A percentile compares a stretch with the other conserved stretches of the same genome.
phyloP scores from a whole-genome alignment of 2,329 filamentous ascomycete species.

The Colletotrichum incanum region DNA sequence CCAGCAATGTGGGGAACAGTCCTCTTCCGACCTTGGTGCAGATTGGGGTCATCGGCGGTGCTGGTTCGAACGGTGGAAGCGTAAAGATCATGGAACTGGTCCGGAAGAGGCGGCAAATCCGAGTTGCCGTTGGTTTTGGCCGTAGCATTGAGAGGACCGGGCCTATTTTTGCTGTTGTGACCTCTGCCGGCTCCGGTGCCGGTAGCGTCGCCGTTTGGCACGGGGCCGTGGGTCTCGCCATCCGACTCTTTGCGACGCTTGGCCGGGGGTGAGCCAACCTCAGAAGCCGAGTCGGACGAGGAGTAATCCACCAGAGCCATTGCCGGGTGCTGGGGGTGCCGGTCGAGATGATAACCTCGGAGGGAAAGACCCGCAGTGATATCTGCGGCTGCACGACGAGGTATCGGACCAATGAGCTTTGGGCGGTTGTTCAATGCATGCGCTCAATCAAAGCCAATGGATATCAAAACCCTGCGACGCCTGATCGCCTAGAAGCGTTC shows the following conservation, averaged over 20 bases:
- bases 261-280: constrained; percentile 54
- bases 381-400: background rate
- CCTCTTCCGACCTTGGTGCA: constrained; percentile 89
- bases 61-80: constrained; percentile 84
- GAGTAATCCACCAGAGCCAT: constrained; percentile 80
- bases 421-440: background rate
- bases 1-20: constrained; percentile 88
- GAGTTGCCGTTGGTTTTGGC: constrained; percentile 32
- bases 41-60: constrained; percentile 83
- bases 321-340: constrained; percentile 10
- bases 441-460: background rate
- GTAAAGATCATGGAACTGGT: constrained; percentile 90
- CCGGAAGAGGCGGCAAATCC: constrained; percentile 80
- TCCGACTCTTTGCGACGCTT: constrained; percentile 55
- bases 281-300: constrained; percentile 56
- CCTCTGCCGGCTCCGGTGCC: constrained; percentile 23
- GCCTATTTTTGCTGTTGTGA: background rate
- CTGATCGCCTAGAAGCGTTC: constrained; percentile 25
- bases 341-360: background rate
- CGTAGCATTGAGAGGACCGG: background rate
- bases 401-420: constrained; percentile 6
- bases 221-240: constrained; percentile 7
- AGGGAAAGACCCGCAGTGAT: constrained; percentile 16
- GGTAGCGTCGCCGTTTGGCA: constrained; percentile 11
- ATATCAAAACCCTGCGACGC: background rate